Conservation (phyloP, 169 alveolate genomes). For the Eimeria sp. region DNA sequence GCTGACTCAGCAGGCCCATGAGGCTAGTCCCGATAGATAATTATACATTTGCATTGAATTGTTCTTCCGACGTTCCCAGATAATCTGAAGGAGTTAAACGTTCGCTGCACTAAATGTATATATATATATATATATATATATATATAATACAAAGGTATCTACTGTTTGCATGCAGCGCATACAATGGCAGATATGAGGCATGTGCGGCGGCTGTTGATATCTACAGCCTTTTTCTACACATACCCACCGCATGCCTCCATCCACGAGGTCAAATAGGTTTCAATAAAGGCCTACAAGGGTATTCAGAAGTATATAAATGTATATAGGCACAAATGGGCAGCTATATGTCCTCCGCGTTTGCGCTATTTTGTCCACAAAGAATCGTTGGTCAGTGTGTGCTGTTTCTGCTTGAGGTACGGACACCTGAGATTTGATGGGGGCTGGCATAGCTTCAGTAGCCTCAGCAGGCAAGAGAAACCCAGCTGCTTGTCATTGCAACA, state of each 20-base stretch:
- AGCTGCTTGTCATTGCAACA: constrained; percentile 7
- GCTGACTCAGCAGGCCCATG: background rate
- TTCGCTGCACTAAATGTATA: background rate
- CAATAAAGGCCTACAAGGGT: background rate
- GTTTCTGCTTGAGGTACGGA: background rate
- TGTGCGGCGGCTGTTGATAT: background rate
- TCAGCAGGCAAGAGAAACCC: constrained; percentile 26
- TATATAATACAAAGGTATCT: background rate
- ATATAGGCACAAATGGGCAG: background rate
- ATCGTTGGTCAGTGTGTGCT: too few relatives aligned
- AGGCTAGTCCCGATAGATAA: too few relatives aligned
- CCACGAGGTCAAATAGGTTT: background rate
- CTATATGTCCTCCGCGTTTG: too few relatives aligned
- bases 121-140: background rate
- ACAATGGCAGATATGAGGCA: background rate
- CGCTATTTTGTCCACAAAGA: too few relatives aligned
- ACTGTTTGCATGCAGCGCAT: background rate
- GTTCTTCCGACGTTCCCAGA: too few relatives aligned
- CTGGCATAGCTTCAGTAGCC: too few relatives aligned
- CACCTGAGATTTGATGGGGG: too few relatives aligned
- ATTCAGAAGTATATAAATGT: background rate
- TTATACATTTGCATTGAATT: too few relatives aligned
- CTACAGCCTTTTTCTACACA: background rate
- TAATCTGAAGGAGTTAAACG: too few relatives aligned
- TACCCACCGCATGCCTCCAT: too few relatives aligned